Conservation (phyloP, 1,284 basidiomycete genomes). For the Microbotryum intermedium region DNA sequence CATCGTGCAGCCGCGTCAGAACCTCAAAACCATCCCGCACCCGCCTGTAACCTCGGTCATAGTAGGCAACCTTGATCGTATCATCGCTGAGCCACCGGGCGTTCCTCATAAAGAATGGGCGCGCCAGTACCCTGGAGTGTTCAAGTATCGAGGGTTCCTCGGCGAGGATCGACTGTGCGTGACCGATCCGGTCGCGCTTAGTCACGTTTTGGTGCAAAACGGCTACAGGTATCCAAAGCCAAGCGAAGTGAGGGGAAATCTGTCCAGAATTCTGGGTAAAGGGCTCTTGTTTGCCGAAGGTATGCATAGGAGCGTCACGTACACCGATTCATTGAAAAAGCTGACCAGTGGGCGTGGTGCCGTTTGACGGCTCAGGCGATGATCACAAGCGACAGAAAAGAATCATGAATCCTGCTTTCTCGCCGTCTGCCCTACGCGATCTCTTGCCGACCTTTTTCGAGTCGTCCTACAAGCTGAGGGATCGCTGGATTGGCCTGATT, state of each 20-base stretch:
- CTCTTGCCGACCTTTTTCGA: slow-evolving; percentile 57
- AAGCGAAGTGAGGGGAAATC: slow-evolving; percentile 50
- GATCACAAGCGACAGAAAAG: slow-evolving; percentile 31
- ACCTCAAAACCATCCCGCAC: slow-evolving; percentile 35
- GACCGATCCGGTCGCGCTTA: slow-evolving; percentile 53
- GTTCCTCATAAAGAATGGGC: slow-evolving; percentile 45
- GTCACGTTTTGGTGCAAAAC: slow-evolving; percentile 51
- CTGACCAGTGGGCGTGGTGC: background rate
- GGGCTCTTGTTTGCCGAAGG: slow-evolving; percentile 42
- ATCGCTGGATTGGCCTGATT: slow-evolving; percentile 13
- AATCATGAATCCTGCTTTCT: slow-evolving; percentile 50
- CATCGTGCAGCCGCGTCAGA: no score
- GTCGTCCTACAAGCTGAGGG: slow-evolving; percentile 46
- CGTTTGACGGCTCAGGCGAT: slow-evolving; percentile 22
- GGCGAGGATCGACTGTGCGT: slow-evolving; percentile 48
- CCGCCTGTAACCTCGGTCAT: slow-evolving; percentile 46
- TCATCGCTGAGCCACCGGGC: slow-evolving; percentile 53
- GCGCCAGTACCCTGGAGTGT: slow-evolving; percentile 46
- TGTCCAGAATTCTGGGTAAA: slow-evolving; percentile 42
- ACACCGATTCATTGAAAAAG: no score
- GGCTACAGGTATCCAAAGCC: slow-evolving; percentile 61
- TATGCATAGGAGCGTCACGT: slow-evolving; percentile 18
- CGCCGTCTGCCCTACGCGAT: slow-evolving; percentile 49
- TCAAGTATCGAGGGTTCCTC: slow-evolving; percentile 52
- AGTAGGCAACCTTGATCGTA: slow-evolving; percentile 50